Evolutionary conservation across 768 basidiomycete genomes (phyloP).

Genomic region (Tricholoma furcatifolium): DNA sequence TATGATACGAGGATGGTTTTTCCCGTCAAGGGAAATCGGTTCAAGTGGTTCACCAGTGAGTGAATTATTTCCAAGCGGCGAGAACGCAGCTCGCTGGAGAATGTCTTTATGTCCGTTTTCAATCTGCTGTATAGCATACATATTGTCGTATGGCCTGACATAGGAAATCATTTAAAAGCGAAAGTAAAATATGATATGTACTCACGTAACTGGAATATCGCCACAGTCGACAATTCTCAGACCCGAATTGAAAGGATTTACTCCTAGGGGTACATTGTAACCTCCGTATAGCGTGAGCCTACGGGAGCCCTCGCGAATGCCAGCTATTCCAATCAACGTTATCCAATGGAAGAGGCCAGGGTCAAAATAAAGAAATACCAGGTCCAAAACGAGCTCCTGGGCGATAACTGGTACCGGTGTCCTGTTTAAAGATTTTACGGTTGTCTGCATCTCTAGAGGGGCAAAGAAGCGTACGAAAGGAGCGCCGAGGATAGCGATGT

Average conservation of each 20-base stretch:
- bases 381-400: conserved; percentile 88
- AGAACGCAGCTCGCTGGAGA: conserved; percentile 61
- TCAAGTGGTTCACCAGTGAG: conserved; percentile 54
- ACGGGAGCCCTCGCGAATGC: conserved; percentile 77
- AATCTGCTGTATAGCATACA: conserved; percentile 70
- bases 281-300: conserved; percentile 74
- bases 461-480: conserved; percentile 55
- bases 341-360: not conserved
- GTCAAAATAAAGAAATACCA: conserved; percentile 27
- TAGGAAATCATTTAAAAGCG: not conserved
- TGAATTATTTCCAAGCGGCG: conserved; percentile 62
- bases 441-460: not conserved
- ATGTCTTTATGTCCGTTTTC: conserved; percentile 70
- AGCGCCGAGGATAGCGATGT: conserved; percentile 82
- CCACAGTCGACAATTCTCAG: conserved; percentile 75
- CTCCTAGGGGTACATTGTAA: conserved; percentile 72
- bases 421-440: conserved; percentile 31
- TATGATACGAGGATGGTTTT: conserved; percentile 74
- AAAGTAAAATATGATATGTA: not conserved
- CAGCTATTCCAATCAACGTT: conserved; percentile 36
- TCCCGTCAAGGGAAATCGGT: conserved; percentile 67
- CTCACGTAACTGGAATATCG: conserved; percentile 69
- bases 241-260: conserved; percentile 71
- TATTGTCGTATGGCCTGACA: conserved; percentile 71
- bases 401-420: conserved; percentile 74